Evolutionary conservation across 176 grass and related monocot genomes (phyloP).

Genomic region (Pontederia crassipes): DNA sequence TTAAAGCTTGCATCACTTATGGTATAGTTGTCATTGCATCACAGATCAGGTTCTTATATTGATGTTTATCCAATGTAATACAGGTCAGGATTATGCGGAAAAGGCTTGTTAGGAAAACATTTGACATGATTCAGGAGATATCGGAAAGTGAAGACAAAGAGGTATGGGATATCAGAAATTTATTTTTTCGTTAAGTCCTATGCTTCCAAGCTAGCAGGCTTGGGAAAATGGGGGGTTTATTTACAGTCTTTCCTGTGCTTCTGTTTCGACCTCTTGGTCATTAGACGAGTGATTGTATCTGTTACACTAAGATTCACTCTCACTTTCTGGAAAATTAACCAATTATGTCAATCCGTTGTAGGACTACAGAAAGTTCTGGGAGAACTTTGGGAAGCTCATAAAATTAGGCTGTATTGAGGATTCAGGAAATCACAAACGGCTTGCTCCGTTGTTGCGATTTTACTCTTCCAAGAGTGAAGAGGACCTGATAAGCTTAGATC

Average conservation of each 20-base stretch:
- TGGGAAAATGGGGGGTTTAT: no score
- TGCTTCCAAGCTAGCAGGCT: no score
- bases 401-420: constrained; percentile 93
- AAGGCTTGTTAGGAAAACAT: constrained; percentile 93
- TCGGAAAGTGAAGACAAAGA: constrained; percentile 66
- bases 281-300: no score
- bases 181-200: no score
- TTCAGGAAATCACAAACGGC: constrained; percentile 74
- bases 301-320: neutral
- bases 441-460: constrained; percentile 56
- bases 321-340: neutral
- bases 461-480: constrained; percentile 68
- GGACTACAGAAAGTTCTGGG: constrained; percentile 93
- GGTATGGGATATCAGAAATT: constrained; percentile 8
- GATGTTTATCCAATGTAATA: neutral
- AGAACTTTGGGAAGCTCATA: constrained; percentile 84
- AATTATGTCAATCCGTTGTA: constrained; percentile 19
- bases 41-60: neutral
- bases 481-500: constrained; percentile 64
- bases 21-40: neutral
- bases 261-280: no score
- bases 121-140: constrained; percentile 93
- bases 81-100: constrained; percentile 93
- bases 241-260: no score
- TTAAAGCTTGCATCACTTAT: no score